Base-by-base conservation (phyloP, 1,139 yeast species). In the Geotrichum fermentans region DNA sequence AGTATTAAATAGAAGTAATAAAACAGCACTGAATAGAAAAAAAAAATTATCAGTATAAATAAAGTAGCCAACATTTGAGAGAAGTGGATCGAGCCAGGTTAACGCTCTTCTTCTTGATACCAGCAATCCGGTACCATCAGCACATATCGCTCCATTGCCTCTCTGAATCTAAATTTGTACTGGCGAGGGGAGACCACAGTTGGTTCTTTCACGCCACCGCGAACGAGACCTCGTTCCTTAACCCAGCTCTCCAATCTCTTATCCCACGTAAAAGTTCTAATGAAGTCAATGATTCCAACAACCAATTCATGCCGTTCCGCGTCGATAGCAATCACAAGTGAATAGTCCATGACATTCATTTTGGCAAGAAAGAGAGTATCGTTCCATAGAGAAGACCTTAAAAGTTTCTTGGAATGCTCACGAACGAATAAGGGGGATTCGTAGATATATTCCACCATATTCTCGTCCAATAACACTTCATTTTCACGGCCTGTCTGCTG, bases 311-410 rank as follows among this genome's bases (percentile, higher is more conserved):
- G 75, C 43, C 77, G 76, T 34, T 79, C 81, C 44, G 80, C 79
- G 60, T 86, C 94, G 44, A 94, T 86, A 0, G 97, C 98, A 54
- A 94, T 83, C 14, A 94, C 96, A 57, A 94, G 72, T 0, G 97
- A 90, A 62, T 94, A 94, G 67, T 94, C 99, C 99, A 94, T 94
- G 11, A 94, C 97, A 62, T 94, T 95, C 96, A 92, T 89, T 57
- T 95, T 95, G 13, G 96, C 92, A 48, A 94, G 71, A 64, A 92
- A 94, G 32, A 94, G 72, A 0, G 98, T 92, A 61, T 94, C 99
- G 62, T 94, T 94, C 81, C 95, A 92, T 35, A 94, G 69, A 0
- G 97, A 89, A 0, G 97, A 92, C 40, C 96, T 70, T 49, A 94
- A 67, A 40, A 89, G 68, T 59, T 84, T 82, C 63, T 94, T 92